Base-by-base conservation (phyloP, 306 rosid genomes). In the Vicia faba region DNA sequence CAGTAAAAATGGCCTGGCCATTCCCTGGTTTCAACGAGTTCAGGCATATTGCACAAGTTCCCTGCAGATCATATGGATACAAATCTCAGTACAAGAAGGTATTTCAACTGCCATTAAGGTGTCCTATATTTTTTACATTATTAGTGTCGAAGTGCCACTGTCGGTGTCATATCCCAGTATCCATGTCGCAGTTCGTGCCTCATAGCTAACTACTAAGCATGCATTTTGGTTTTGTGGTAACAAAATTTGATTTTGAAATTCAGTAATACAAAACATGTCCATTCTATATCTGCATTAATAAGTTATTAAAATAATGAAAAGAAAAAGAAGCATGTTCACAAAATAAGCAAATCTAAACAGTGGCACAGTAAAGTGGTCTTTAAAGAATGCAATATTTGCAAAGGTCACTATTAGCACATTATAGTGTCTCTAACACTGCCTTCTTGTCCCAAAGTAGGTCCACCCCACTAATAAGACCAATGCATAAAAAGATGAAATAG, bases 1-100 rank as follows among this genome's bases (percentile, higher is more conserved):
- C 99, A 39, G 96, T 90, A 54, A 95, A 95, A 72, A 95, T 90
- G 76, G 99, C 99, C 64, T 88, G 95, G 54, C 99, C 97, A 26
- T 82, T 83, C 58, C 99, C 99, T 16, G 99, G 70, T 80, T 86
- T 85, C 89, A 93, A 82, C 74, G 85, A 43, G 73, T 79, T 79
- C 61, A 95, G 79, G 81, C 97, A 95, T 81, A 95, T 95, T 71
- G 99, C 95, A 55, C 99, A 95, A 14, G 84, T 86, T 55, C 79
- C 87, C 97, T 95, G 89, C 70, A 74, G 71, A 71, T 64, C 28
- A 58, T 51, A 70, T 35, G 31, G 66, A 76, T 35, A 75, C 67
- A 54, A 66, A 72, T 51, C 71, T 85, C 39, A 82, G 81, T 26
- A 43, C 50, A 49, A 44, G 2, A 39, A 40, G 8, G 40, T 14